Evolutionary conservation across 495 filamentous ascomycete species (phyloP).

Genomic region (Acidomyces sp.): DNA sequence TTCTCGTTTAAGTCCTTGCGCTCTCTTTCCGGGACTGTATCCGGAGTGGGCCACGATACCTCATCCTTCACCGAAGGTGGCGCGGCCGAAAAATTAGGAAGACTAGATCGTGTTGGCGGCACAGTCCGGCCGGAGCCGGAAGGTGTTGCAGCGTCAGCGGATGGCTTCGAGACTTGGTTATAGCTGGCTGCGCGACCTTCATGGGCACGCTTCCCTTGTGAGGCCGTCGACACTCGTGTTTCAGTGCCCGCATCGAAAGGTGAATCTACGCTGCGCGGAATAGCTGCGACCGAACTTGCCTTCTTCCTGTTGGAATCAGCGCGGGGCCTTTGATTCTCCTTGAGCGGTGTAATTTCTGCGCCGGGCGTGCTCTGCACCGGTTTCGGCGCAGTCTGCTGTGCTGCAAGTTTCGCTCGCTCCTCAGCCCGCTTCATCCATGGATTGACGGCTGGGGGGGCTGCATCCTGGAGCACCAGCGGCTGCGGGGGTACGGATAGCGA

Average conservation of each 20-base stretch:
- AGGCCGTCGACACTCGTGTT: background rate
- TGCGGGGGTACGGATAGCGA: constrained; percentile 6
- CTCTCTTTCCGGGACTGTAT: constrained; percentile 60
- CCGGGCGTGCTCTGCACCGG: background rate
- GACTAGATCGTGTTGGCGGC: background rate
- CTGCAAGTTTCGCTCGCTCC: constrained; percentile 41
- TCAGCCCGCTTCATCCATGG: constrained; percentile 69
- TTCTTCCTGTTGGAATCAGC: constrained; percentile 25
- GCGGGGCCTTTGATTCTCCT: constrained; percentile 17
- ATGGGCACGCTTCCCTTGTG: background rate
- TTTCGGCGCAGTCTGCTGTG: constrained; percentile 18
- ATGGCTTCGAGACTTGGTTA: background rate
- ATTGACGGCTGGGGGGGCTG: constrained; percentile 70
- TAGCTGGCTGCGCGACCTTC: constrained; percentile 1
- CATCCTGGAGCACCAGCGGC: constrained; percentile 47
- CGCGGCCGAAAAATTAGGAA: constrained; percentile 29
- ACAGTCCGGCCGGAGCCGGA: background rate
- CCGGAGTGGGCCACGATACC: constrained; percentile 78
- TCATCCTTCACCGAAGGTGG: constrained; percentile 58
- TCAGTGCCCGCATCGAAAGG: background rate
- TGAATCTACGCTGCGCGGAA: constrained; percentile 9
- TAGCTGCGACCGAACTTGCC: constrained; percentile 17
- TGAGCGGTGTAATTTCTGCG: background rate
- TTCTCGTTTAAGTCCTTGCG: constrained; percentile 56
- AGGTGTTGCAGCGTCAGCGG: background rate